Evolutionary conservation across 2,329 filamentous ascomycete genomes (phyloP).

Genomic region (Clarireedia homoeocarpa): DNA sequence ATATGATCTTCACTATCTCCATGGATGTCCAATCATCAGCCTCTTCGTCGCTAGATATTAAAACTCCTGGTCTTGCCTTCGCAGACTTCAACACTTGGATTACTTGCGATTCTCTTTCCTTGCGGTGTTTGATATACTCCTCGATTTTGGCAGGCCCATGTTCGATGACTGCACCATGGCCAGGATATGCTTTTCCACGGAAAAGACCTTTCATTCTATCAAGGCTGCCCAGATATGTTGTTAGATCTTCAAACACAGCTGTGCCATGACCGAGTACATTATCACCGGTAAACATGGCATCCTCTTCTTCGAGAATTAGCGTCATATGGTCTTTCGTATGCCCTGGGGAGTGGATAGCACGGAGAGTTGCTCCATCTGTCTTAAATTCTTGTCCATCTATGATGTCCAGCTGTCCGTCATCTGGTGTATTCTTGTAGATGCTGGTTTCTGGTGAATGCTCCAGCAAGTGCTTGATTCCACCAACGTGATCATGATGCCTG

Average conservation of each 20-base stretch:
- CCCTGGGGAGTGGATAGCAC: slow-evolving; percentile 59
- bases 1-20: slow-evolving; percentile 84
- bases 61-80: slow-evolving; percentile 25
- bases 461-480: slow-evolving; percentile 65
- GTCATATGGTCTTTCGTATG: slow-evolving; percentile 79
- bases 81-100: slow-evolving; percentile 50
- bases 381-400: slow-evolving; percentile 44
- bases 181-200: slow-evolving; percentile 69
- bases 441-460: slow-evolving; percentile 52
- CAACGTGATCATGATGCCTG: slow-evolving; percentile 69
- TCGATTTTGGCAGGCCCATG: slow-evolving; percentile 63
- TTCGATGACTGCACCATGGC: slow-evolving; percentile 73
- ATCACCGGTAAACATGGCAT: slow-evolving; percentile 82
- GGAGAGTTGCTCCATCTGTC: slow-evolving; percentile 56
- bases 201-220: slow-evolving; percentile 61
- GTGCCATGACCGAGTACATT: slow-evolving; percentile 85
- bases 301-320: slow-evolving; percentile 67
- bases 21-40: slow-evolving; percentile 55
- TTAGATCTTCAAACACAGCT: slow-evolving; percentile 73
- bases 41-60: slow-evolving; percentile 16
- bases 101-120: slow-evolving; percentile 72
- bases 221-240: slow-evolving; percentile 60
- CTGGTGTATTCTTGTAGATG: slow-evolving; percentile 60
- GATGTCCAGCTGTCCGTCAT: slow-evolving; percentile 45
- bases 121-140: slow-evolving; percentile 79